A percentile compares a stretch with the other conserved stretches of the same genome.
Evolutionary conservation across 2,329 filamentous ascomycete species (phyloP).

Genomic region (Aaosphaeria pasadenensis): DNA sequence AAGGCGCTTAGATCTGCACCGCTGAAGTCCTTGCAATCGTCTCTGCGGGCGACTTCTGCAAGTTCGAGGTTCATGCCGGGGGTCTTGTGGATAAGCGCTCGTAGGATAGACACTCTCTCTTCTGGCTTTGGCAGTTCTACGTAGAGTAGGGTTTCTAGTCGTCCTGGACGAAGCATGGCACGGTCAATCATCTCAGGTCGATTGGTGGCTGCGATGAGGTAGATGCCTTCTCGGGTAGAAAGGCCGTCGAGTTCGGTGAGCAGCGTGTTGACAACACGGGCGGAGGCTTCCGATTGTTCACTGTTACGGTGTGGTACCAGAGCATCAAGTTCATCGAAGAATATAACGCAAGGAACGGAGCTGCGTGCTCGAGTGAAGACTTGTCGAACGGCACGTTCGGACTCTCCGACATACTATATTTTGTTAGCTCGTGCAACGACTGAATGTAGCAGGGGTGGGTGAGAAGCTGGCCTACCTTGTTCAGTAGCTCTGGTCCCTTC

Average conservation of each 20-base stretch:
- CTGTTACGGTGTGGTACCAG: conserved; percentile 82
- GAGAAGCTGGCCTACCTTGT: conserved; percentile 57
- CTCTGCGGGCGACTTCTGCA: conserved; percentile 61
- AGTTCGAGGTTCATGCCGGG: conserved; percentile 55
- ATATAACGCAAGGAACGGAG: conserved; percentile 87
- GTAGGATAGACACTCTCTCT: conserved; percentile 82
- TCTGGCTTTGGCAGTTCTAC: conserved; percentile 77
- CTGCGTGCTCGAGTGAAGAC: conserved; percentile 86
- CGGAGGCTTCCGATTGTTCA: conserved; percentile 72
- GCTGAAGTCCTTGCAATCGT: conserved; percentile 70
- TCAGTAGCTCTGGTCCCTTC: conserved; percentile 92
- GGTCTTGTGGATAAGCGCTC: conserved; percentile 59
- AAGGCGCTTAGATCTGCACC: conserved; percentile 63
- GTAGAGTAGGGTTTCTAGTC: conserved; percentile 83
- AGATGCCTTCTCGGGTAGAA: conserved; percentile 76
- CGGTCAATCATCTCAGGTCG: conserved; percentile 94
- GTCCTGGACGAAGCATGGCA: conserved; percentile 88
- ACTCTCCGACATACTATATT: conserved; percentile 79
- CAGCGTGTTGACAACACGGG: conserved; percentile 89
- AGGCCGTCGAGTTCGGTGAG: conserved; percentile 92
- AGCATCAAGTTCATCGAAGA: conserved; percentile 97
- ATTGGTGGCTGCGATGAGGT: conserved; percentile 93
- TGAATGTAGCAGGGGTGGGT: neutral
- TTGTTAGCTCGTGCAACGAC: conserved; percentile 4
- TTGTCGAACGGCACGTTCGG: conserved; percentile 86